Base-by-base conservation (phyloP, 2,329 filamentous ascomycete species). In the Cyphellophora europaea region DNA sequence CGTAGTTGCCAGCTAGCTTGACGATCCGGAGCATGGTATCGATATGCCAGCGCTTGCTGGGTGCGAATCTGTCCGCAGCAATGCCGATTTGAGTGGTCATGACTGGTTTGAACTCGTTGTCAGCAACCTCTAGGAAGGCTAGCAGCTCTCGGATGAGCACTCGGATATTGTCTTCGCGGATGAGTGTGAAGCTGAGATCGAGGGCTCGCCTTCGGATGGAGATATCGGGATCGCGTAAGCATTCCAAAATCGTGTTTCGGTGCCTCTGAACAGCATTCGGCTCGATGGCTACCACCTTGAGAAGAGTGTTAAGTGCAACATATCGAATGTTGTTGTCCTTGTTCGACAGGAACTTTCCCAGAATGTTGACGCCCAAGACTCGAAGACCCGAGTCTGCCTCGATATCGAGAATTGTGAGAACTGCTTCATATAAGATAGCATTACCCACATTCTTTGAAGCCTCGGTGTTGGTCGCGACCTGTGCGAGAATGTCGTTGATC, bases 301-400 rank as follows among this genome's bases (percentile, higher is more conserved):
- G 93, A 32, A 98, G 68, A 0, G 91, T 98, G 61, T 98, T 98
- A 33, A 98, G 69, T 12, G 91, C 91, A 33, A 98, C 91, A 54
- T 98, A 98, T 59, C 91, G 82, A 52, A 98, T 98, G 56, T 98
- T 98, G 69, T 98, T 98, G 62, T 98, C 91, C 50, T 89, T 80
- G 66, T 98, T 98, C n/a, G 88, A 81, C 43, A 98, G 65, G 63
- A 98, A 98, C 57, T 96, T 98, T 56, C 93, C 91, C 15, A 98
- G 75, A 47, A 98, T 98, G 56, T 98, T 98, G 49, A 98, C 91
- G 53, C 91, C 91, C 16, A 98, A 72, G 14, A 98, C 91, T 33
- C 93, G 74, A 44, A 98, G 66, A 21, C 91, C 89, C 6, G 91
- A 94, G 55, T 98, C 93, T 14, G 91, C 93, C 60, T 98, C 91